These are phyloP conservation scores for Scleroderma bovista DNA, from an alignment of 768 basidiomycete genomes.

Conservation along the genomic window DNA sequence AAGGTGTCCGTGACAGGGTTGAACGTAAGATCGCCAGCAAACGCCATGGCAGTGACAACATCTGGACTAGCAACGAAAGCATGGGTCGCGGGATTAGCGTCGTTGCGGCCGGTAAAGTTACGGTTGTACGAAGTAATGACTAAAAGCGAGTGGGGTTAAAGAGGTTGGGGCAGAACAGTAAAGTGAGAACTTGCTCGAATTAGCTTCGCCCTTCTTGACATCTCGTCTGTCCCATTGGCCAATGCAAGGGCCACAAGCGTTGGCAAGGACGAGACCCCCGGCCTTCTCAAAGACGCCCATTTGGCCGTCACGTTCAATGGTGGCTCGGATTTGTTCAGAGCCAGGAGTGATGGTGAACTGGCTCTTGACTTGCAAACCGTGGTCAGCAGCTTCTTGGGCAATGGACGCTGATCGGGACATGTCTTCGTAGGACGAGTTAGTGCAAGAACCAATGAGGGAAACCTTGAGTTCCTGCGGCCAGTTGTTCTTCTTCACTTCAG, in stretches of 20 bases:
- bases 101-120: slow-evolving; percentile 99
- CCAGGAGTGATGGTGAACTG: slow-evolving; percentile 98
- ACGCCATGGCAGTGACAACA: slow-evolving; percentile 94
- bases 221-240: slow-evolving; percentile 99
- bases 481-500: slow-evolving; percentile 86
- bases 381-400: slow-evolving; percentile 79
- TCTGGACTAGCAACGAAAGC: slow-evolving; percentile 93
- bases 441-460: slow-evolving; percentile 97
- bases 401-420: slow-evolving; percentile 98
- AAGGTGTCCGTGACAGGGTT: slow-evolving; percentile 94
- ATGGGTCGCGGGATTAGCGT: slow-evolving; percentile 98
- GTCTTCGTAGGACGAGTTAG: slow-evolving; percentile 99
- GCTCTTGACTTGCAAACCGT: slow-evolving; percentile 86
- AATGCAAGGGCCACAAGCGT: slow-evolving; percentile 98
- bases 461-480: slow-evolving; percentile 99
- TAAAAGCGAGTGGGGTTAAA: slow-evolving; percentile 23
- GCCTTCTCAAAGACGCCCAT: slow-evolving; percentile 82
- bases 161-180: not conserved
- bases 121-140: slow-evolving; percentile 99
- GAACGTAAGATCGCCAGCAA: slow-evolving; percentile 91
- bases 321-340: slow-evolving; percentile 96
- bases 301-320: slow-evolving; percentile 93
- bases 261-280: slow-evolving; percentile 93
- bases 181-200: slow-evolving; percentile 69
- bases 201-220: slow-evolving; percentile 92